phyloP scores from a whole-genome alignment of 192 early-diverging fungal species.

The Coemansia sp. region DNA sequence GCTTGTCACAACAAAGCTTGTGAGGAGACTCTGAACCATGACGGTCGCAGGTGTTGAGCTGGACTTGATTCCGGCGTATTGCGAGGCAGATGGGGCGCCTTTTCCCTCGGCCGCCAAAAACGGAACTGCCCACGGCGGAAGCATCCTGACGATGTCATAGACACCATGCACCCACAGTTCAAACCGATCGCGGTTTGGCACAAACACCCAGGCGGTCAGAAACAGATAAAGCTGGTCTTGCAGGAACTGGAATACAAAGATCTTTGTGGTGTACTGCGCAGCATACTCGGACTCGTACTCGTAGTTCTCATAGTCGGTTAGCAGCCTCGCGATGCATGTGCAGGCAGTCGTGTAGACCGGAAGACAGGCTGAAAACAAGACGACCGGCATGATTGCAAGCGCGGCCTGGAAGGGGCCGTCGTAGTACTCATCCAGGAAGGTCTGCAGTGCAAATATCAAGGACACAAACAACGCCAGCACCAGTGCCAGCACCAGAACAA shows the following conservation, averaged over 20 bases:
- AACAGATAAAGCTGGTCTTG: slow-evolving; percentile 82
- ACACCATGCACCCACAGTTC: slow-evolving; percentile 51
- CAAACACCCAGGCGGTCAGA: slow-evolving; percentile 84
- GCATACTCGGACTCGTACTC: slow-evolving; percentile 70
- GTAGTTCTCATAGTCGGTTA: slow-evolving; percentile 87
- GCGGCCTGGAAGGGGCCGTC: slow-evolving; percentile 69
- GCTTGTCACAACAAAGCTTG: slow-evolving; percentile 81
- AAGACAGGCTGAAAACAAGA: slow-evolving; percentile 73
- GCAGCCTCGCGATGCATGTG: slow-evolving; percentile 56
- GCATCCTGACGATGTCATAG: slow-evolving; percentile 18
- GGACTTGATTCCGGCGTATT: slow-evolving; percentile 26
- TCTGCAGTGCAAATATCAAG: slow-evolving; percentile 72
- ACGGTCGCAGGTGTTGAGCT: slow-evolving; percentile 44
- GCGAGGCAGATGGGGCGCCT: not conserved
- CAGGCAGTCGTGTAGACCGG: slow-evolving; percentile 72
- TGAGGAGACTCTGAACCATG: slow-evolving; percentile 55
- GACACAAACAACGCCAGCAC: slow-evolving; percentile 63
- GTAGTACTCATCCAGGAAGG: slow-evolving; percentile 81
- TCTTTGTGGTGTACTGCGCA: slow-evolving; percentile 73
- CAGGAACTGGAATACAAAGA: slow-evolving; percentile 86
- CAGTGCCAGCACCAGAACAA: slow-evolving; percentile 62
- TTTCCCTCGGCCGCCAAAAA: slow-evolving; percentile 18
- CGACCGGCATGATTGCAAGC: slow-evolving; percentile 68
- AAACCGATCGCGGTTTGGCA: slow-evolving; percentile 77
- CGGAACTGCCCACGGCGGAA: slow-evolving; percentile 24